Evolutionary conservation across 352 stramenopile genomes (phyloP), one percentile per base, ranked within the genome.

Genomic region (Pseudoperonospora humuli): DNA sequence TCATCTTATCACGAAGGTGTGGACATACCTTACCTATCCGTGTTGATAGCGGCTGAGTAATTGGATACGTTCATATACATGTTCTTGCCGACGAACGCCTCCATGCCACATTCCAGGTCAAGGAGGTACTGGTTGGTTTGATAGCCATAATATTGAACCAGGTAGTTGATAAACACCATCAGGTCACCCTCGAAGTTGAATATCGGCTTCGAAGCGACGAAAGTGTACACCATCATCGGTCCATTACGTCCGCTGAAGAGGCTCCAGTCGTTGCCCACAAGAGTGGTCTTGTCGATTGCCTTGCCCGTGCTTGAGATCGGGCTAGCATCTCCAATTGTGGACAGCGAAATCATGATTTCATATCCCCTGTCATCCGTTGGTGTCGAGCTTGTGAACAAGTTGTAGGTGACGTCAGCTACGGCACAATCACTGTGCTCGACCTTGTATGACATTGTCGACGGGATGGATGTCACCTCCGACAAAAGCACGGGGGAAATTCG

Each of bases 301-400:
- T 39, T 23, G 10, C 57, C 57, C 25, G 57, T 72, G 27, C 41
- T 65, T 2, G 61, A 65, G 28, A 71, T 67, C 1, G 61, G 57
- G 0, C 50, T 50, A n/a, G 62, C 62, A 14, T 55, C 63, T 24
- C 56, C 60, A 9, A 65, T 18, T 6, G 55, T 55, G 15, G 55
- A 59, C 28, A 69, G 45, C 63, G 59, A 70, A 32, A 73, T 61
- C 63, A 73, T 73, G 45, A 73, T 69, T 46, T 73, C 63, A 48
- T 57, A 64, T 38, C 67, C 56, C 13, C 62, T 57, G 21, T 40
- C 29, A 7, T 55, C 63, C 24, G 21, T 34, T 3, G 57, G 37
- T 1, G 47, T 64, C 4, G 63, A 67, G 10, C 40, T 60, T 10
- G 59, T 70, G 45, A 73, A 70, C 34, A 69, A 24, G 13, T 70